Percentiles rank a stretch among this genome's conserved stretches.
Evolutionary conservation across 2,329 filamentous ascomycete species (phyloP).

Genomic region (Aspergillus pseudoviridinutans): DNA sequence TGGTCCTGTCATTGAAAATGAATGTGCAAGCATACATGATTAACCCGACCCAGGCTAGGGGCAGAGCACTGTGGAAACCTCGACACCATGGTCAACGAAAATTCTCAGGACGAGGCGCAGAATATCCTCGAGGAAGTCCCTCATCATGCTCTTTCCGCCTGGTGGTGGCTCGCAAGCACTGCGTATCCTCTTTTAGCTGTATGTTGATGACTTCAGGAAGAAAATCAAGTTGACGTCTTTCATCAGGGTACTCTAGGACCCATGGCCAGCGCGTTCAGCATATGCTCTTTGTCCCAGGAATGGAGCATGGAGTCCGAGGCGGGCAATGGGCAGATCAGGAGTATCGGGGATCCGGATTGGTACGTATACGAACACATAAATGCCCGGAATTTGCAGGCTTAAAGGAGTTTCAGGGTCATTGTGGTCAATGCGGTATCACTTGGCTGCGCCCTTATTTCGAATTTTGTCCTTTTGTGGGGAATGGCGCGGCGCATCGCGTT

Average conservation of each 20-base stretch:
- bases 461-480: conserved; percentile 54
- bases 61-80: not conserved
- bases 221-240: conserved; percentile 1
- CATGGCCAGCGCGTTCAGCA: conserved; percentile 52
- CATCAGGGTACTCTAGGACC: conserved; percentile 49
- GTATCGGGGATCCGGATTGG: not conserved
- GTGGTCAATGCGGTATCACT: conserved; percentile 56
- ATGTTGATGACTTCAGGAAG: conserved; percentile 19
- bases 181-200: conserved; percentile 54
- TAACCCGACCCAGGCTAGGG: not conserved
- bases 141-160: conserved; percentile 22
- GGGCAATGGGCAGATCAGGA: conserved; percentile 31
- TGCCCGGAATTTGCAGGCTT: not conserved
- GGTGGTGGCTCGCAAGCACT: conserved; percentile 61
- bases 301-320: conserved; percentile 54
- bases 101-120: not conserved
- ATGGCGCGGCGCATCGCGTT: conserved; percentile 57
- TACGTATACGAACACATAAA: not conserved
- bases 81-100: not conserved
- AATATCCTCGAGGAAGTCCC: conserved; percentile 4
- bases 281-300: conserved; percentile 53
- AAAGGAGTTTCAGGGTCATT: conserved; percentile 38
- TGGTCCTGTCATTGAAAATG: not conserved
- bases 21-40: not conserved
- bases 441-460: conserved; percentile 51